phyloP scores from a whole-genome alignment of 345 rosid species.

The Populus euphratica region DNA sequence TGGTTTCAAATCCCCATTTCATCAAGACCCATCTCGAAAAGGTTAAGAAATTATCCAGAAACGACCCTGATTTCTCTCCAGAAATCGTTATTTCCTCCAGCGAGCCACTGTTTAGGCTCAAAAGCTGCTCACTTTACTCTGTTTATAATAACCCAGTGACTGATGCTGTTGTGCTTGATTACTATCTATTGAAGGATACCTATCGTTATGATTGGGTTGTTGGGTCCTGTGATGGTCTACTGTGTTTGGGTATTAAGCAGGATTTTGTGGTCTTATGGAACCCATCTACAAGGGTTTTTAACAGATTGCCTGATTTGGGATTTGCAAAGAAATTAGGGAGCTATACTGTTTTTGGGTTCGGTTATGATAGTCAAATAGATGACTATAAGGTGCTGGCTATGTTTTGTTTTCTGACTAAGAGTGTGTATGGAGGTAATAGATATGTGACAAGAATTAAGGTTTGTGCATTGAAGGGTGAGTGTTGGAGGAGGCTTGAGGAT shows the following conservation, averaged over 20 bases:
- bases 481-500: constrained; percentile 5
- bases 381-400: constrained; percentile 14
- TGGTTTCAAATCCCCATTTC: constrained; percentile 6
- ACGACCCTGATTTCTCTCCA: not conserved
- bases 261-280: constrained; percentile 4
- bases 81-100: not conserved
- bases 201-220: constrained; percentile 4
- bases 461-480: not conserved
- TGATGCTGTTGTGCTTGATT: not conserved
- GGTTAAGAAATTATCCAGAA: not conserved
- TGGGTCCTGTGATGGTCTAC: constrained; percentile 14
- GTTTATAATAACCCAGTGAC: not conserved
- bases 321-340: not conserved
- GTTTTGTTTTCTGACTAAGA: not conserved
- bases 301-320: constrained; percentile 3
- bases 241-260: constrained; percentile 1
- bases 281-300: constrained; percentile 4
- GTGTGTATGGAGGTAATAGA: not conserved
- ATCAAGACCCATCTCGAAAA: not conserved
- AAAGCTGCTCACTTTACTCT: not conserved
- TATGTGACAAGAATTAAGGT: constrained; percentile 6
- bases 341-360: constrained; percentile 14
- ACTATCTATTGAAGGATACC: not conserved
- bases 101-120: not conserved
- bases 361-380: constrained; percentile 12